Conservation (phyloP, 179 eudicot species). For the Beta lomatogona region DNA sequence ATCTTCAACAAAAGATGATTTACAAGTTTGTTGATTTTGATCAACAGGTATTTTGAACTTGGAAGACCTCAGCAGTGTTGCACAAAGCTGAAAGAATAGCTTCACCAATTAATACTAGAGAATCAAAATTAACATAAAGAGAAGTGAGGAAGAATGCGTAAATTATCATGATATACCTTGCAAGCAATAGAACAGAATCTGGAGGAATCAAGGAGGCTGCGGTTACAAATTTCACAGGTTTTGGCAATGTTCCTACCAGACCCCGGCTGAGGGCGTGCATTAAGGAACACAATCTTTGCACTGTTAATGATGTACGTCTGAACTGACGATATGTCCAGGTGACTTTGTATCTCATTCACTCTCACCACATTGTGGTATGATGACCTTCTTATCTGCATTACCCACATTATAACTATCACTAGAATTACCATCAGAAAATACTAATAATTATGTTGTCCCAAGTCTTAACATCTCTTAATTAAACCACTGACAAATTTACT, state of each 20-base stretch:
- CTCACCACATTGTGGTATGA: background rate
- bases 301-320: background rate
- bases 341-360: background rate
- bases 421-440: background rate
- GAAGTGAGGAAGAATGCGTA: background rate
- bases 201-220: conserved; percentile 7
- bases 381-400: conserved; percentile 4
- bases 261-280: background rate
- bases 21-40: background rate
- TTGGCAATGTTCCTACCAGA: background rate
- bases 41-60: conserved; percentile 9
- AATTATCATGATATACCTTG: background rate
- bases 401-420: background rate
- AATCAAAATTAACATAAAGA: background rate
- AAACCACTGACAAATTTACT: too few species aligned
- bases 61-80: conserved; percentile 1
- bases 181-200: conserved; percentile 10
- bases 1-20: conserved; percentile 4
- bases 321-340: background rate
- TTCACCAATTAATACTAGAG: background rate
- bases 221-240: background rate
- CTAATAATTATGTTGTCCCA: too few species aligned
- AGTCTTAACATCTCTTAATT: too few species aligned
- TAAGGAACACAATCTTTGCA: background rate
- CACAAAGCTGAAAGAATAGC: conserved; percentile 17